Evolutionary conservation across 1,139 yeast genomes (phyloP), one percentile per base, ranked within the genome.

Genomic region (Yamadazyma diospyri): DNA sequence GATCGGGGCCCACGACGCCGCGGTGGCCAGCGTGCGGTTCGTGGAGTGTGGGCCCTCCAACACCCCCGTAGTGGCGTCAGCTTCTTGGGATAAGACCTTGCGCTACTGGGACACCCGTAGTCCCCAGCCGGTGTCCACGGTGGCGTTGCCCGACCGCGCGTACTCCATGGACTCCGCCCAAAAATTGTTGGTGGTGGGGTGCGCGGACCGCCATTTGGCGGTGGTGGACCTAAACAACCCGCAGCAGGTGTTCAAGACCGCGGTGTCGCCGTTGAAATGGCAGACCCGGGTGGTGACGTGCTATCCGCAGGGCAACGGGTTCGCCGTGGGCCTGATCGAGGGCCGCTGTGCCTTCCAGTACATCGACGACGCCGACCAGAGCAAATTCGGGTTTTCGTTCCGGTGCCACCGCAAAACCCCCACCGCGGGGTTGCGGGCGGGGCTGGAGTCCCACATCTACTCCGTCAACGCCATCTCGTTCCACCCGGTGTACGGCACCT

Each of bases 261-360:
- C 72, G 23, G 69, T 71, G 54, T 81, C 95, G n/a, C 95, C 97
- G 7, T 70, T 92, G 50, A 88, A 88, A 61, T 83, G 83, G 78
- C 97, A 89, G 62, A 88, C 97, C 0, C 70, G 96, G 41, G 67
- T 81, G 3, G 71, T 94, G 3, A 66, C 85, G 12, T 92, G 98
- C 55, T 86, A 82, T 55, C 89, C 89, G 6, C 81, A 79, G 43
- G 97, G 95, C 8, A 83, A 85, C 49, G 97, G 97, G 6, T 94
- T 76, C 57, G 97, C 96, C 1, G 64, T 92, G 32, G 97, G 96
- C 5, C 83, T 95, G 3, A 78, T 92, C 33, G 99, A 92, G 61
- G 98, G 98, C 16, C 72, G 99, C 46, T 88, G 97, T 61, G 95
- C 95, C n/a, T 81, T 94, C 48, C 95, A 88, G 52, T 92, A 89